These are phyloP conservation scores for Spergularia bocconei DNA, from an alignment of 148 eudicot genomes.

Conservation along the genomic window DNA sequence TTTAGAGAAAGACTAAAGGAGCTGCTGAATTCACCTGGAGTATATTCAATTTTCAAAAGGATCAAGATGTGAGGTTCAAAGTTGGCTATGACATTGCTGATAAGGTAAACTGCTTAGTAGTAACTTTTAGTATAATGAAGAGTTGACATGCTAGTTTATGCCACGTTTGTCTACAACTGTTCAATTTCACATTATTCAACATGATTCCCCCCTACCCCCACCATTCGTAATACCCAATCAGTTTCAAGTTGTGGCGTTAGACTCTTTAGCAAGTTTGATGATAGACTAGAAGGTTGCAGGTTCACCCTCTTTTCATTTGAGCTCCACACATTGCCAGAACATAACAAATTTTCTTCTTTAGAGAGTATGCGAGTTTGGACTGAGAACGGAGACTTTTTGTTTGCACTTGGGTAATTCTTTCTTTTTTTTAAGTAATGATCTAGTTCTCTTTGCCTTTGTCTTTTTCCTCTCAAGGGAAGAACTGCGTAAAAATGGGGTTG, in stretches of 20 bases:
- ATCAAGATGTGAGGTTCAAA: constrained; percentile 84
- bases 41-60: constrained; percentile 63
- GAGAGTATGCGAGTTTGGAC: neutral
- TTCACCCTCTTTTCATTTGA: neutral
- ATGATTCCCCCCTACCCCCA: neutral
- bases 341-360: neutral
- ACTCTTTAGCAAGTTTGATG: neutral
- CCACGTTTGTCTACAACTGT: neutral
- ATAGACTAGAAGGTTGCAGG: neutral
- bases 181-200: neutral
- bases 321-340: neutral
- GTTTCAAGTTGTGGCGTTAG: neutral
- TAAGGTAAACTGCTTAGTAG: constrained; percentile 44
- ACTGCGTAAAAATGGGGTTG: neutral
- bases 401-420: neutral
- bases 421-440: neutral
- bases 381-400: neutral
- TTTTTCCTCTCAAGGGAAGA: neutral
- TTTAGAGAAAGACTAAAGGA: constrained; percentile 52
- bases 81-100: constrained; percentile 72
- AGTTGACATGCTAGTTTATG: neutral
- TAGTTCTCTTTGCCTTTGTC: neutral
- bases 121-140: neutral
- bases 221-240: neutral
- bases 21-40: constrained; percentile 77